Percentiles rank a stretch among this genome's conserved stretches.
These are phyloP conservation scores for Debaryomycetaceae sp. DNA, from an alignment of 1,139 yeast genomes.

Conservation along the genomic window DNA sequence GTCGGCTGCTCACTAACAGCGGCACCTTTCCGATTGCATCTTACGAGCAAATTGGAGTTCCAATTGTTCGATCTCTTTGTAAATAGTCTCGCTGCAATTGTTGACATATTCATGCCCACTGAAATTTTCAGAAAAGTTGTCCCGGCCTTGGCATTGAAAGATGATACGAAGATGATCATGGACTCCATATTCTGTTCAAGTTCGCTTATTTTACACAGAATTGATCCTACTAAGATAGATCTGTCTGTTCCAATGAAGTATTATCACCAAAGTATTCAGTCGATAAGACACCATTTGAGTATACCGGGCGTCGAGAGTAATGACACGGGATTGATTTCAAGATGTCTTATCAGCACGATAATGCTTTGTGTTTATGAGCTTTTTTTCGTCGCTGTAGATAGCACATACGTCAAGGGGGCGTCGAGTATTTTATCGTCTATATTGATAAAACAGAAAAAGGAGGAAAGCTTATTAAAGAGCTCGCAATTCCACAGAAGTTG, in stretches of 20 bases:
- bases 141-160: constrained; percentile 35
- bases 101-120: constrained; percentile 32
- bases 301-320: constrained; percentile 21
- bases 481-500: constrained; percentile 33
- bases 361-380: constrained; percentile 39
- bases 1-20: constrained; percentile 13
- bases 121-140: constrained; percentile 29
- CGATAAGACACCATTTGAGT: constrained; percentile 28
- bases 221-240: constrained; percentile 25
- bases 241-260: constrained; percentile 32
- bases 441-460: constrained; percentile 16
- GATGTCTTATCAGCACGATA: constrained; percentile 36
- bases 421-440: constrained; percentile 29
- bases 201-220: constrained; percentile 30
- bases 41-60: constrained; percentile 24
- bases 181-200: constrained; percentile 35
- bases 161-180: constrained; percentile 35
- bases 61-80: constrained; percentile 33
- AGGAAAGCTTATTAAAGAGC: constrained; percentile 18
- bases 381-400: constrained; percentile 35
- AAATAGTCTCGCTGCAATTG: constrained; percentile 23
- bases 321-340: constrained; percentile 27
- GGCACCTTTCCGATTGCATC: constrained; percentile 10
- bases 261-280: constrained; percentile 33
- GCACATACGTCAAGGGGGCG: constrained; percentile 36